phyloP scores from a whole-genome alignment of 805 yeast genomes.

The Metahyphopichia silvanorum region DNA sequence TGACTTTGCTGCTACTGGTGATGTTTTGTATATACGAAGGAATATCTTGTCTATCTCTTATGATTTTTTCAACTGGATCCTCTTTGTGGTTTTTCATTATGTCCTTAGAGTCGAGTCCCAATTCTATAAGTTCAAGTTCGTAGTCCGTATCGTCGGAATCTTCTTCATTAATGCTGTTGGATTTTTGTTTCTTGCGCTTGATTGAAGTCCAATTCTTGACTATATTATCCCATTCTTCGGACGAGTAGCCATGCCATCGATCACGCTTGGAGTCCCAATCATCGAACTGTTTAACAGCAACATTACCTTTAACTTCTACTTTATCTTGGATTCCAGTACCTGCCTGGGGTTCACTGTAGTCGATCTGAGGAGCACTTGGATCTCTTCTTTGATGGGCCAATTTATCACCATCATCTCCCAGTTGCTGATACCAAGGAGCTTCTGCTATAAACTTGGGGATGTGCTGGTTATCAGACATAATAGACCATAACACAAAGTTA shows the following conservation, averaged over 20 bases:
- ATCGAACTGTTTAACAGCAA: constrained; percentile 25
- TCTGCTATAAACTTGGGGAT: constrained; percentile 37
- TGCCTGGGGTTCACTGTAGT: constrained; percentile 49
- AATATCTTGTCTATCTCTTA: constrained; percentile 70
- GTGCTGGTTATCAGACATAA: too few relatives aligned
- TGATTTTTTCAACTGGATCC: constrained; percentile 38
- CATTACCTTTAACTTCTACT: constrained; percentile 16
- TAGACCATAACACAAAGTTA: too few relatives aligned
- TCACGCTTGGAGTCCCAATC: constrained; percentile 74
- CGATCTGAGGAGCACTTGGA: constrained; percentile 33
- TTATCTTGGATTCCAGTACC: constrained; percentile 60
- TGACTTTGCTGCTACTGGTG: constrained; percentile 27
- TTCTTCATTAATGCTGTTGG: constrained; percentile 6
- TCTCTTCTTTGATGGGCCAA: constrained; percentile 48
- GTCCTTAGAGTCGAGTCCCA: constrained; percentile 26
- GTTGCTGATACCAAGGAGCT: constrained; percentile 40
- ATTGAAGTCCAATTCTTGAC: constrained; percentile 44
- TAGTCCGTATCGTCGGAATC: constrained; percentile 36
- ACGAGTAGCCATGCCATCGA: constrained; percentile 78
- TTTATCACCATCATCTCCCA: constrained; percentile 45
- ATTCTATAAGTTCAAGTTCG: constrained; percentile 37
- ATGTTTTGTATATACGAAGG: constrained; percentile 62
- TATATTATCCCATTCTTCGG: constrained; percentile 55
- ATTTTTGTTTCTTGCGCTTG: constrained; percentile 13
- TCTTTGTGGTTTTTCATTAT: constrained; percentile 21